Percentiles rank a stretch among this genome's conserved stretches.
Evolutionary conservation across 192 early-diverging fungal species (phyloP).

Genomic region (Funneliformis geosporum): DNA sequence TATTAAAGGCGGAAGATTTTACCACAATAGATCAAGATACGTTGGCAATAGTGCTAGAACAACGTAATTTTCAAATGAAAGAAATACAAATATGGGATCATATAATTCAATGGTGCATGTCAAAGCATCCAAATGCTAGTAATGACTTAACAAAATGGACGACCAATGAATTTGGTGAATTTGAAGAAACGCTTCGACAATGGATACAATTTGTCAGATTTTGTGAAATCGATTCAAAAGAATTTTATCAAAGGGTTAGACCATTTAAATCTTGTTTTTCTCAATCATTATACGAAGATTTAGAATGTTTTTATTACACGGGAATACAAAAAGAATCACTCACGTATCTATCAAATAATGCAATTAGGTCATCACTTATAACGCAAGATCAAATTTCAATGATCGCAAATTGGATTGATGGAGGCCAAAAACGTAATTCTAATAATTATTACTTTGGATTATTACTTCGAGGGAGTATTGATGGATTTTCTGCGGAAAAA

Average conservation of each 20-base stretch:
- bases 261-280: neutral
- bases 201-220: neutral
- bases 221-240: neutral
- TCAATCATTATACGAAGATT: neutral
- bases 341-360: neutral
- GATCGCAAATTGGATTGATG: neutral
- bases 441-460: neutral
- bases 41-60: neutral
- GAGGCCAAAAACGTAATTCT: neutral
- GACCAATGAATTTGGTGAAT: neutral
- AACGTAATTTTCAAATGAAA: neutral
- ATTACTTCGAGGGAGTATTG: neutral
- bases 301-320: neutral
- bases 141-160: conserved; percentile 1
- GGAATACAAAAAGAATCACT: neutral
- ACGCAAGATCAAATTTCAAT: neutral
- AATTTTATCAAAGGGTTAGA: neutral
- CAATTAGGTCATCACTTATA: neutral
- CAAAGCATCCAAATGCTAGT: neutral
- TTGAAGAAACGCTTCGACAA: conserved; percentile 5
- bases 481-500: neutral
- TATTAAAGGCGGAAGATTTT: conserved; percentile 3
- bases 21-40: neutral
- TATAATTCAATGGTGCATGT: conserved; percentile 1
- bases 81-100: neutral